phyloP scores from a whole-genome alignment of 768 basidiomycete species.

The Lentinula detonsa region DNA sequence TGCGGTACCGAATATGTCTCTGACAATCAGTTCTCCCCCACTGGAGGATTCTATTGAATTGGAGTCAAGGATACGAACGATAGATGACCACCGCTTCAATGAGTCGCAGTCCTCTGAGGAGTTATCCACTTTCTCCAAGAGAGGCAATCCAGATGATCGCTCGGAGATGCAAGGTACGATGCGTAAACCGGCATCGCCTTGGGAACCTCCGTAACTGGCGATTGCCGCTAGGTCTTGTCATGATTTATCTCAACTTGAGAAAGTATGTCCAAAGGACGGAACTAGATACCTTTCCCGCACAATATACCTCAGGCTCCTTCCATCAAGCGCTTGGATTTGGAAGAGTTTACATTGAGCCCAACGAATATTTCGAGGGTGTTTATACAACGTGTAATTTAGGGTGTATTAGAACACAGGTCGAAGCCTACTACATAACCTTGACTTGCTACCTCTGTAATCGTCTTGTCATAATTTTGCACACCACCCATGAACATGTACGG shows the following conservation, averaged over 20 bases:
- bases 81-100: background rate
- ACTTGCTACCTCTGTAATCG: conserved; percentile 2
- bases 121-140: background rate
- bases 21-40: background rate
- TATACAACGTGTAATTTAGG: background rate
- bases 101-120: background rate
- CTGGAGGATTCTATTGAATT: background rate
- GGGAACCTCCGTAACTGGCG: background rate
- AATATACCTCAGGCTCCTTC: too few relatives aligned
- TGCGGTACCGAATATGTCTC: background rate
- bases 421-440: conserved; percentile 13
- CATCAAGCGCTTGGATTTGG: too few relatives aligned
- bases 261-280: too few relatives aligned
- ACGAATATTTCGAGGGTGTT: too few relatives aligned
- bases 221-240: too few relatives aligned
- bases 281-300: too few relatives aligned
- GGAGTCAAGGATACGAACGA: background rate
- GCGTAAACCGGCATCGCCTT: background rate
- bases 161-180: background rate
- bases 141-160: background rate
- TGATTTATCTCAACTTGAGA: too few relatives aligned
- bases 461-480: conserved; percentile 3
- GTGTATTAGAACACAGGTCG: background rate
- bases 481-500: conserved; percentile 10
- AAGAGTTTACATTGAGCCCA: too few relatives aligned